Evolutionary conservation across 108 stramenopile genomes (phyloP), one percentile per base, ranked within the genome.

Genomic region (Schizochytrium sp.): DNA sequence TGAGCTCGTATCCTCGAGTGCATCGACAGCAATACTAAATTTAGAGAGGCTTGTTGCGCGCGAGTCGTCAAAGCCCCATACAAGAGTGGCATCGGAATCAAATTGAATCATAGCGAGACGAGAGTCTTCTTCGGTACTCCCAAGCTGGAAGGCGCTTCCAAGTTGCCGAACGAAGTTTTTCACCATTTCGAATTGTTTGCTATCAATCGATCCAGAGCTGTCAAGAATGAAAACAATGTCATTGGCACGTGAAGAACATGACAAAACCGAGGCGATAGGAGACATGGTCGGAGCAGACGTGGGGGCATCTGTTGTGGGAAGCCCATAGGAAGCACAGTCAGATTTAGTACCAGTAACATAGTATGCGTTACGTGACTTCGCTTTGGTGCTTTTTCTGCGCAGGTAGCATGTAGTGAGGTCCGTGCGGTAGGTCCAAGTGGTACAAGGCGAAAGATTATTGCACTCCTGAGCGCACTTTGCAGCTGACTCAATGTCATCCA

Each of bases 131-230:
- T 7, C 12, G 15, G 42, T 44, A 44, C 7, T 15, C 42, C 64
- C 64, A 15, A 69, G 40, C 19, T 69, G 28, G 64, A 13, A 69
- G 28, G 64, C 15, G 28, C 42, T 44, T 1, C 42, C 64, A 8
- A 69, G 40, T 15, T 69, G 42, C 5, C 42, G 42, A 69, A 69
- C 44, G 64, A 69, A 69, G 64, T 69, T 44, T 44, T 69, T 69
- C 42, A 15, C 15, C 12, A 7, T 44, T 38, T 15, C 5, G 3
- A 69, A 1, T 38, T 69, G 10, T 7, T 8, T 38, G 64, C 12
- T 44, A 38, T 38, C 12, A 12, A 69, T 69, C 7, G 44, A 28
- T 44, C 7, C 44, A 15, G 19, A 28, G 5, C 19, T 15, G 44
- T 69, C 64, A 44, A 69, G 19, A 12, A 69, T 12, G 64, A 69